Evolutionary conservation across 345 rosid genomes (phyloP).

Genomic region (Populus davidiana): DNA sequence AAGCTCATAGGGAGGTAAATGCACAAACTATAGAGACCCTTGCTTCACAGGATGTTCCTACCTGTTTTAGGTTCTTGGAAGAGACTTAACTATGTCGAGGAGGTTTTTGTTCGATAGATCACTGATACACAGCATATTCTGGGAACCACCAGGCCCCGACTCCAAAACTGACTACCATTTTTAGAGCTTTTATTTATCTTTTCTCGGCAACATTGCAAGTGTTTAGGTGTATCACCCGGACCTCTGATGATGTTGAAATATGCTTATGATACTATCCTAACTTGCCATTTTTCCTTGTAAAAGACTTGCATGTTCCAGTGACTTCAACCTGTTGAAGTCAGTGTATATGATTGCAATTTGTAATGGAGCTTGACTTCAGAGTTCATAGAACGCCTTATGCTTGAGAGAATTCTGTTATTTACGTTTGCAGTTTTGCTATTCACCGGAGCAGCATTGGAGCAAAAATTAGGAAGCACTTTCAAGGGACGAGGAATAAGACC

Average conservation of each 20-base stretch:
- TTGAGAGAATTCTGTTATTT: neutral
- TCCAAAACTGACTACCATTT: neutral
- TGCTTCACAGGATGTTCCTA: constrained; percentile 1
- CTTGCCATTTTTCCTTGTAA: neutral
- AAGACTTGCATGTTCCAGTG: neutral
- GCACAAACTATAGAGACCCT: neutral
- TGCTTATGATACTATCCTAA: neutral
- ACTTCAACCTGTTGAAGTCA: neutral
- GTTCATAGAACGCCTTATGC: neutral
- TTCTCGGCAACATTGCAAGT: neutral
- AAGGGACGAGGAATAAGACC: neutral
- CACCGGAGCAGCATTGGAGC: neutral
- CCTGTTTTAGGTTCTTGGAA: neutral
- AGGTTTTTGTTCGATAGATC: neutral
- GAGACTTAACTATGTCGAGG: neutral
- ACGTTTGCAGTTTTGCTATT: neutral
- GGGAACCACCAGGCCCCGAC: neutral
- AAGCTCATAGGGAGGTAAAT: constrained; percentile 67
- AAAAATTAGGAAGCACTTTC: neutral
- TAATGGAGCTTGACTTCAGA: neutral
- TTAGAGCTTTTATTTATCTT: neutral
- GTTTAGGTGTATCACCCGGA: neutral
- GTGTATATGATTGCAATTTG: neutral
- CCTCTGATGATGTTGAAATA: neutral
- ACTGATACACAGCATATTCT: neutral